Evolutionary conservation across 1,284 basidiomycete species (phyloP).

Genomic region (Trametes pubescens): DNA sequence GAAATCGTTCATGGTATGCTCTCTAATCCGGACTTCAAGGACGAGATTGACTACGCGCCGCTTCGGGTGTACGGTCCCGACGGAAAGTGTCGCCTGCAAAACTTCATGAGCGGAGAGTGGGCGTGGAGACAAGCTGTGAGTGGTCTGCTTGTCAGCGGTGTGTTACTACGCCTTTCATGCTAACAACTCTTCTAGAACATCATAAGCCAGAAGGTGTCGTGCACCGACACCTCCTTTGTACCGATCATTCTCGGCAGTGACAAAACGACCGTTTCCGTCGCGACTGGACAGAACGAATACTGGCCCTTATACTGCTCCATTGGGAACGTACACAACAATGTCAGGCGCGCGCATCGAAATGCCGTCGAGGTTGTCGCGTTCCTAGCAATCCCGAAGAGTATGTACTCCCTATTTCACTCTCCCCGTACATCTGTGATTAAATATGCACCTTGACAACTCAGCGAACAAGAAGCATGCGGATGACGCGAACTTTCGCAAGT

Average conservation of each 20-base stretch:
- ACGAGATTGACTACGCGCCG: neutral
- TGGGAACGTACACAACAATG: conserved; percentile 32
- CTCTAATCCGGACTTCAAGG: neutral
- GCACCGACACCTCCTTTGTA: conserved; percentile 33
- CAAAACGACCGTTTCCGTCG: conserved; percentile 37
- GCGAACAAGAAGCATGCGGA: neutral
- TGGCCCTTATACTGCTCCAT: conserved; percentile 32
- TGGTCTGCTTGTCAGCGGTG: too few relatives aligned
- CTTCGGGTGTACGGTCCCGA: neutral
- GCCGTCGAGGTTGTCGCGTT: conserved; percentile 33
- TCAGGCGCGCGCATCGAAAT: conserved; percentile 35
- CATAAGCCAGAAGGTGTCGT: conserved; percentile 14
- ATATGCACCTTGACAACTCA: neutral
- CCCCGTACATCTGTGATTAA: neutral
- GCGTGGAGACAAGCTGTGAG: neutral
- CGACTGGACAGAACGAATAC: conserved; percentile 36
- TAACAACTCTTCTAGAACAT: neutral
- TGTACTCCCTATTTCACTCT: neutral
- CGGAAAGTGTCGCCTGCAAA: neutral
- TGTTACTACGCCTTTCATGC: neutral
- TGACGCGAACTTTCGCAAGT: neutral
- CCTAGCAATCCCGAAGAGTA: conserved; percentile 39
- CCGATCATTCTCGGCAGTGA: conserved; percentile 39
- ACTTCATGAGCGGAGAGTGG: conserved; percentile 4
- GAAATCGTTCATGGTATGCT: neutral